Evolutionary conservation across 2,329 filamentous ascomycete species (phyloP).

Genomic region (Calycina herbarum): DNA sequence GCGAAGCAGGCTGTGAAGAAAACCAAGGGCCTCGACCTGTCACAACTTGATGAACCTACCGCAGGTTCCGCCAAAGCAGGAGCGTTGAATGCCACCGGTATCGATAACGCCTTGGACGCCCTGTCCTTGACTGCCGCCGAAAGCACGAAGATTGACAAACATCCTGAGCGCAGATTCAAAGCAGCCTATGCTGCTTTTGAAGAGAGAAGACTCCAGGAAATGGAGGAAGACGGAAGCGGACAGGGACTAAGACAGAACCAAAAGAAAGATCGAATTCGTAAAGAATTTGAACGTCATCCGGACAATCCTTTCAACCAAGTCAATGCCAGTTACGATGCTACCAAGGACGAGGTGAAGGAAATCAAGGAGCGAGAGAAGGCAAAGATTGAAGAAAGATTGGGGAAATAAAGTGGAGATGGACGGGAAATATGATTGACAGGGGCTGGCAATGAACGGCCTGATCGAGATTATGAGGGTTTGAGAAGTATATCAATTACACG

Average conservation of each 20-base stretch:
- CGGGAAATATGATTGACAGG: background rate
- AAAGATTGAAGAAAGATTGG: conserved; percentile 73
- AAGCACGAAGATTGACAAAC: conserved; percentile 76
- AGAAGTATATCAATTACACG: background rate
- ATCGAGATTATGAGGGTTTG: background rate
- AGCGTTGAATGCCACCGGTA: conserved; percentile 78
- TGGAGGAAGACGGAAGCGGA: conserved; percentile 74
- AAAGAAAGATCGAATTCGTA: conserved; percentile 77
- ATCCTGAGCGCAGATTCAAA: conserved; percentile 85
- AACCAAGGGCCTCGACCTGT: conserved; percentile 69
- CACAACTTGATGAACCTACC: conserved; percentile 65
- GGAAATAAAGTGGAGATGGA: conserved; percentile 27
- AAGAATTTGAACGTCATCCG: conserved; percentile 92
- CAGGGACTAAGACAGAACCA: conserved; percentile 78
- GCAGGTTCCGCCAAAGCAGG: conserved; percentile 43
- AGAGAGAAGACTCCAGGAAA: conserved; percentile 77
- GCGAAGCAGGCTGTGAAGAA: conserved; percentile 69
- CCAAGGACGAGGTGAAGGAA: conserved; percentile 71
- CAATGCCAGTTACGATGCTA: conserved; percentile 72
- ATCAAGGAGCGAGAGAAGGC: conserved; percentile 65
- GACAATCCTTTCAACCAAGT: conserved; percentile 97
- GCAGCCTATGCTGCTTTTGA: conserved; percentile 83
- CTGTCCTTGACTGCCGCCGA: conserved; percentile 62
- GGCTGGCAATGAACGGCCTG: background rate
- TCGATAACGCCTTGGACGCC: conserved; percentile 91